phyloP scores from a whole-genome alignment of 2,329 filamentous ascomycete species.

The Emydomyces testavorans region DNA sequence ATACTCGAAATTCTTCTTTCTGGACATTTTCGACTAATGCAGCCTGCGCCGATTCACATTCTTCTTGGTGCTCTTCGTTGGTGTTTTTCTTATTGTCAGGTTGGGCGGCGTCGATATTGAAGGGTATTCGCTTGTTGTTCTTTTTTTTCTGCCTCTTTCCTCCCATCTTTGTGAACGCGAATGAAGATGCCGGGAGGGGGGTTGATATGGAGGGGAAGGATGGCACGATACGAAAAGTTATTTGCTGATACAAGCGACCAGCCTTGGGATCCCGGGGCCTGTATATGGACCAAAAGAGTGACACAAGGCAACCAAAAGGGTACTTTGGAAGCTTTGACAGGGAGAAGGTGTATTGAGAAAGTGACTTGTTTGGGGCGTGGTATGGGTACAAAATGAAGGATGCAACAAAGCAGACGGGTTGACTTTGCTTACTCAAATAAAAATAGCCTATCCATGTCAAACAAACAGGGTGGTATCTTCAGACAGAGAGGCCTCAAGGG shows the following conservation, averaged over 20 bases:
- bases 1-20: constrained; percentile 29
- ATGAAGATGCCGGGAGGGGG: constrained; percentile 7
- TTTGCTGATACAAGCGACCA: constrained; percentile 14
- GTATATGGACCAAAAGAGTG: constrained; percentile 10
- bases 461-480: neutral
- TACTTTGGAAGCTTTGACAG: constrained; percentile 9
- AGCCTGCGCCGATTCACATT: constrained; percentile 24
- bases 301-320: constrained; percentile 10
- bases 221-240: constrained; percentile 11
- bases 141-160: constrained; percentile 26
- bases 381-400: constrained; percentile 4
- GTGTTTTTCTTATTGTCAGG: constrained; percentile 18
- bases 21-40: constrained; percentile 29
- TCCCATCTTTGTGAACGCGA: constrained; percentile 22
- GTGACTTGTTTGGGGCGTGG: constrained; percentile 6
- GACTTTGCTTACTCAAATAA: constrained; percentile 4
- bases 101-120: constrained; percentile 20
- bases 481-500: neutral
- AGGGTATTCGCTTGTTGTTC: constrained; percentile 27
- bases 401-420: constrained; percentile 1
- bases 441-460: constrained; percentile 1
- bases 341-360: constrained; percentile 6
- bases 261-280: constrained; percentile 13
- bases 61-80: constrained; percentile 22
- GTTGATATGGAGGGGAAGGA: constrained; percentile 10